Conservation (phyloP, 176 grass and related monocot species). For the Hsuehochloa calcarea region DNA sequence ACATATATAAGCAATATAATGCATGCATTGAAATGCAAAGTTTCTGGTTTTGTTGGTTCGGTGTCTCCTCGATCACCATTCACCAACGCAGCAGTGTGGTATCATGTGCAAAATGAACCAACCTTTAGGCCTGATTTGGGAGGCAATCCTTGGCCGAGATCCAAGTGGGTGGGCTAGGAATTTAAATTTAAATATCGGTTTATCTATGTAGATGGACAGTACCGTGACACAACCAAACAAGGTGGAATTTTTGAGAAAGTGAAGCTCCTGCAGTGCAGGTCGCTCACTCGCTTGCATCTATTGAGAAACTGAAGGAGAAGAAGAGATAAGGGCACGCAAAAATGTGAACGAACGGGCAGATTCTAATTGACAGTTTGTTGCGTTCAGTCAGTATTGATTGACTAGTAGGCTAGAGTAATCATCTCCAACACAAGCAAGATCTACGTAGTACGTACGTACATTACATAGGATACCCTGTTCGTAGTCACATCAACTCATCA, state of each 20-base stretch:
- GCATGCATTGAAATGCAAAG: too few relatives aligned
- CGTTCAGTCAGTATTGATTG: background rate
- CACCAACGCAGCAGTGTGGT: background rate
- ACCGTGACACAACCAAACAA: too few relatives aligned
- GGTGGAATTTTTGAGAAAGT: background rate
- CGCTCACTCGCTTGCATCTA: background rate
- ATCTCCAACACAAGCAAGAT: background rate
- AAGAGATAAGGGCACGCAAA: too few relatives aligned
- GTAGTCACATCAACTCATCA: background rate
- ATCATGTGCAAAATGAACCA: background rate
- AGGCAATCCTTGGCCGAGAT: too few relatives aligned
- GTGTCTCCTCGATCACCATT: background rate
- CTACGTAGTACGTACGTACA: background rate
- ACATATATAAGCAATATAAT: too few relatives aligned
- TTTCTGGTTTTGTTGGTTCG: background rate
- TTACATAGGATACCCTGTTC: background rate
- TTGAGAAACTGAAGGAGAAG: too few relatives aligned
- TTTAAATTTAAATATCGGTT: too few relatives aligned
- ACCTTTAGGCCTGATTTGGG: too few relatives aligned
- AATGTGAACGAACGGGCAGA: too few relatives aligned
- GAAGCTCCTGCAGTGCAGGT: background rate
- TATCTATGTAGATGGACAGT: too few relatives aligned
- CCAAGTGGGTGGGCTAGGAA: too few relatives aligned
- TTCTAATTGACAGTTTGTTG: background rate
- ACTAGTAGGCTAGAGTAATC: background rate